A percentile compares a stretch with the other conserved stretches of the same genome.
These are phyloP conservation scores for Cordyceps pruinosa DNA, from an alignment of 2,329 filamentous ascomycete genomes.

Conservation along the genomic window DNA sequence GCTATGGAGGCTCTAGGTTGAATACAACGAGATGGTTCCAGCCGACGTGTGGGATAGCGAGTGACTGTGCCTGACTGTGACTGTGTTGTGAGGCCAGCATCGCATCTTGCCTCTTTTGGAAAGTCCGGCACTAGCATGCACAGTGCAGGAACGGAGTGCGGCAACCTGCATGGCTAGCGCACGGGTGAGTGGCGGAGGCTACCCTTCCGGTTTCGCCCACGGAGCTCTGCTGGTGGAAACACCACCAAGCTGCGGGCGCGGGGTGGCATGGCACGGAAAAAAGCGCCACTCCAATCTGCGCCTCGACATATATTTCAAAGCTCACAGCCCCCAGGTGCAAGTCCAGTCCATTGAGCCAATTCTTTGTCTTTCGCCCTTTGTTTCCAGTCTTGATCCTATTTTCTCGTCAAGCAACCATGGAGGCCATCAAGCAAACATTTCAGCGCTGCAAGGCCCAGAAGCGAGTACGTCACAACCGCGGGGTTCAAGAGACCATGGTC, in stretches of 20 bases:
- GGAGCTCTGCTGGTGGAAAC: neutral
- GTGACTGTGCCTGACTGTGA: neutral
- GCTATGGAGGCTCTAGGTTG: no score
- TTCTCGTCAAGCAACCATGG: constrained; percentile 36
- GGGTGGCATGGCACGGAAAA: constrained; percentile 4
- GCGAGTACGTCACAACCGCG: constrained; percentile 37
- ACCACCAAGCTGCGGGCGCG: neutral
- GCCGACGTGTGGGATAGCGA: neutral
- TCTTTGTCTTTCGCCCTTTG: neutral
- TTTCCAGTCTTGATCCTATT: neutral
- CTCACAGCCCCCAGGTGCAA: neutral
- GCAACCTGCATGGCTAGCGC: constrained; percentile 11
- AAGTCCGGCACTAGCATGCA: constrained; percentile 7
- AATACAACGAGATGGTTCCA: constrained; percentile 13
- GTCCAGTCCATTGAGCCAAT: neutral
- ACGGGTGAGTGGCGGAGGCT: constrained; percentile 1
- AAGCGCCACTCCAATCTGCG: neutral
- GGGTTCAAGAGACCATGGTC: neutral
- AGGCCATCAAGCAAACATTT: constrained; percentile 53
- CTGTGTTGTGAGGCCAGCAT: no score
- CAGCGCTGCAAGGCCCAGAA: constrained; percentile 52
- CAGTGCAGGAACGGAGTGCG: constrained; percentile 6
- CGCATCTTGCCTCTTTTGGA: constrained; percentile 5
- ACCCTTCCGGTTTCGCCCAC: constrained; percentile 12
- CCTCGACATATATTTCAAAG: constrained; percentile 1